phyloP scores from a whole-genome alignment of 306 rosid species.

The Vicia faba region DNA sequence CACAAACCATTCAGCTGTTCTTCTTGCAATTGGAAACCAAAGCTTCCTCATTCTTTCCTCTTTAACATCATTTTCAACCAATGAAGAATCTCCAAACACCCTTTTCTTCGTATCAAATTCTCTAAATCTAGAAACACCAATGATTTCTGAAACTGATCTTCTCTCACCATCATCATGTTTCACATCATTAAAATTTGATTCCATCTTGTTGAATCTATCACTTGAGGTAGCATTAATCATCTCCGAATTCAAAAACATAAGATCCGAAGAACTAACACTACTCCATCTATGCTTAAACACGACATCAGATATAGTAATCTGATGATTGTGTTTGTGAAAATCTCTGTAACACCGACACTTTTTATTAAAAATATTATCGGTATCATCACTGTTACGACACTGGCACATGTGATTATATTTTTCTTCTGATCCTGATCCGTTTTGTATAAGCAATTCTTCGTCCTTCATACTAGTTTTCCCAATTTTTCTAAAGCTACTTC shows the following conservation, averaged over 20 bases:
- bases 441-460: conserved; percentile 53
- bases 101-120: conserved; percentile 46
- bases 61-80: conserved; percentile 47
- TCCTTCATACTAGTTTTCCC: conserved; percentile 43
- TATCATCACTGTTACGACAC: background rate
- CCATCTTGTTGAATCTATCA: conserved; percentile 55
- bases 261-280: conserved; percentile 80
- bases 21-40: conserved; percentile 88
- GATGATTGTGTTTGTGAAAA: conserved; percentile 74
- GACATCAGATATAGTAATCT: conserved; percentile 72
- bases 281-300: conserved; percentile 88
- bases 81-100: conserved; percentile 43
- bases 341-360: conserved; percentile 14
- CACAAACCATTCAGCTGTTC: conserved; percentile 92
- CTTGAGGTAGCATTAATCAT: conserved; percentile 66
- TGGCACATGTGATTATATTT: background rate
- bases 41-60: conserved; percentile 68
- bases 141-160: conserved; percentile 89
- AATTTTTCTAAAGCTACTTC: conserved; percentile 81
- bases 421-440: conserved; percentile 19
- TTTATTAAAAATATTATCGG: background rate
- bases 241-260: conserved; percentile 79
- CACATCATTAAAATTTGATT: conserved; percentile 38
- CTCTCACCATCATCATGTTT: conserved; percentile 42
- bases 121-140: conserved; percentile 64